phyloP scores from a whole-genome alignment of 345 rosid genomes.

The Linum tenue region DNA sequence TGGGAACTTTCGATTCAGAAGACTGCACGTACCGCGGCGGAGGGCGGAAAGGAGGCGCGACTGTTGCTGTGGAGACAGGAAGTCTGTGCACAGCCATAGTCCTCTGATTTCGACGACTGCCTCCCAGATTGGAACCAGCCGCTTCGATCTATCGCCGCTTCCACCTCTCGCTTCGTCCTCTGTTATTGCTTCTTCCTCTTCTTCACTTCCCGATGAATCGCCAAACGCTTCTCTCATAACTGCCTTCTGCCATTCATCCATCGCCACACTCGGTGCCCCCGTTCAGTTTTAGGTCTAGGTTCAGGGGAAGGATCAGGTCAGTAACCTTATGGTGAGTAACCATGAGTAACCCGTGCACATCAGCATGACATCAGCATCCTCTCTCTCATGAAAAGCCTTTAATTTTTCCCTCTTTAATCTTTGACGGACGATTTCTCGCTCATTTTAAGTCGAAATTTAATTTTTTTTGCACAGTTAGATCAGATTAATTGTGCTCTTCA shows the following conservation, averaged over 20 bases:
- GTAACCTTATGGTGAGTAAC: too few relatives aligned
- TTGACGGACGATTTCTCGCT: too few relatives aligned
- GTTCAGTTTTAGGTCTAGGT: too few relatives aligned
- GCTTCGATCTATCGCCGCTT: conserved; percentile 2
- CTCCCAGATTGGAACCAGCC: conserved; percentile 37
- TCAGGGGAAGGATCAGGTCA: too few relatives aligned
- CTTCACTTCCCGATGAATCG: conserved; percentile 62
- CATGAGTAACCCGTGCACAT: too few relatives aligned
- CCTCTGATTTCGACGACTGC: conserved; percentile 42
- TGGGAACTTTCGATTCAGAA: background rate
- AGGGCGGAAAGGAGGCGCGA: conserved; percentile 48
- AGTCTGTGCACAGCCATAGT: conserved; percentile 55
- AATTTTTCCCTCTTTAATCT: too few relatives aligned
- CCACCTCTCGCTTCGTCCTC: conserved; percentile 7
- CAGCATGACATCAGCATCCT: too few relatives aligned
- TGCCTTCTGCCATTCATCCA: conserved; percentile 4
- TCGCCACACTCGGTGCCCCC: background rate
- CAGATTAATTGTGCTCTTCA: too few relatives aligned
- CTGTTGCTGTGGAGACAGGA: conserved; percentile 53
- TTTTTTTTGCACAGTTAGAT: too few relatives aligned
- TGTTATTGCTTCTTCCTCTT: conserved; percentile 8
- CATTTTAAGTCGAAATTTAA: too few relatives aligned
- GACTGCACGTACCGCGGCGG: conserved; percentile 36
- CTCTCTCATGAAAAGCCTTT: too few relatives aligned
- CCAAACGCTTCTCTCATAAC: conserved; percentile 49